These are phyloP conservation scores for Alnus rubra DNA, from an alignment of 306 rosid genomes.

Conservation along the genomic window DNA sequence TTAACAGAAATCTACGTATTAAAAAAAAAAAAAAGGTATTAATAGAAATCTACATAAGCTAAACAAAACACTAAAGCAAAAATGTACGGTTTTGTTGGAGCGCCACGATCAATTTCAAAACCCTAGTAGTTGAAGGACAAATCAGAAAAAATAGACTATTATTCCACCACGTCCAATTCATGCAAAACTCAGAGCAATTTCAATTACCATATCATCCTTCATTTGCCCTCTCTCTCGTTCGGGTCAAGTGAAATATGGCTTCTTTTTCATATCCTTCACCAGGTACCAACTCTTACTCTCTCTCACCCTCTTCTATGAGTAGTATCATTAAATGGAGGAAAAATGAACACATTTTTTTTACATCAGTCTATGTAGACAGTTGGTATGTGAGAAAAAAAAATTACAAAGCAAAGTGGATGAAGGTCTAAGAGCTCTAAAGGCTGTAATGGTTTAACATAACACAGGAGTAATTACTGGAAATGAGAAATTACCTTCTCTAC, in stretches of 20 bases:
- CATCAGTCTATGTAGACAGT: neutral
- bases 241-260: neutral
- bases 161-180: neutral
- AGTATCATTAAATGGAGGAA: neutral
- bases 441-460: neutral
- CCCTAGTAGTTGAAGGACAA: neutral
- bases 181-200: neutral
- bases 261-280: slow-evolving; percentile 7
- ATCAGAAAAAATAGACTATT: neutral
- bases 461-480: slow-evolving; percentile 1
- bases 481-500: slow-evolving; percentile 68
- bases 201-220: neutral
- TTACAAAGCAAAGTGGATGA: neutral
- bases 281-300: neutral
- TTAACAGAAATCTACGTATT: no score
- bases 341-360: no score
- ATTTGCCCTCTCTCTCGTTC: no score
- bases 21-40: no score
- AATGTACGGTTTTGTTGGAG: neutral
- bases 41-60: neutral
- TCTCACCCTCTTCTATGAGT: neutral
- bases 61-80: neutral
- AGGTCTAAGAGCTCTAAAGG: neutral
- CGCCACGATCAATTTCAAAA: neutral
- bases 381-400: neutral